Conservation (phyloP, 768 basidiomycete genomes). For the Tephrocybe sp. region DNA sequence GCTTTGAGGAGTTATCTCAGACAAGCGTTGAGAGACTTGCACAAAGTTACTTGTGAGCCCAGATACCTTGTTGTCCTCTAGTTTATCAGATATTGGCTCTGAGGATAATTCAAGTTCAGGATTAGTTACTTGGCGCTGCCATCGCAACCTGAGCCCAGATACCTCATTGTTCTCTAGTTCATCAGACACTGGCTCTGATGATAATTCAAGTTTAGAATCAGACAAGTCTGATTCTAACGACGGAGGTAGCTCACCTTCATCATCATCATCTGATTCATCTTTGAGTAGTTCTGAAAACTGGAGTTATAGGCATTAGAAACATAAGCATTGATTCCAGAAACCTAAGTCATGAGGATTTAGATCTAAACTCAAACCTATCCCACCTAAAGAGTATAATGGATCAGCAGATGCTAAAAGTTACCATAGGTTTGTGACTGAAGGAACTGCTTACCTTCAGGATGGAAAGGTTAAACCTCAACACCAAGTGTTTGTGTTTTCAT, state of each 20-base stretch:
- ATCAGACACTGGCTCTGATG: no score
- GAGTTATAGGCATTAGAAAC: neutral
- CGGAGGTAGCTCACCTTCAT: no score
- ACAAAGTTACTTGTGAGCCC: no score
- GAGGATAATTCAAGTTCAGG: no score
- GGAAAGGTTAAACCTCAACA: conserved; percentile 3
- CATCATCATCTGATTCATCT: no score
- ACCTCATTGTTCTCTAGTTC: no score
- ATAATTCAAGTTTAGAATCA: no score
- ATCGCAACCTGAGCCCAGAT: neutral
- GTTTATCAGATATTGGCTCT: no score
- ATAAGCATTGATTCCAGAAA: neutral
- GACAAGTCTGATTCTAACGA: no score
- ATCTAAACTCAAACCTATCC: conserved; percentile 13
- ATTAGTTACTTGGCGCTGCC: no score
- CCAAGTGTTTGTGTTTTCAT: conserved; percentile 17
- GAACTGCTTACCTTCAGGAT: conserved; percentile 18
- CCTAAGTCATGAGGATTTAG: neutral
- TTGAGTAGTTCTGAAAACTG: neutral
- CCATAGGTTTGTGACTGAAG: conserved; percentile 19
- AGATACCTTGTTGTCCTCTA: no score
- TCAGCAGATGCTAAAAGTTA: conserved; percentile 12
- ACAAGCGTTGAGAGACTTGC: neutral
- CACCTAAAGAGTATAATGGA: conserved; percentile 21
- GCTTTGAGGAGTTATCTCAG: neutral